Base-by-base conservation (phyloP, 345 rosid species). In the Clausena lansium region DNA sequence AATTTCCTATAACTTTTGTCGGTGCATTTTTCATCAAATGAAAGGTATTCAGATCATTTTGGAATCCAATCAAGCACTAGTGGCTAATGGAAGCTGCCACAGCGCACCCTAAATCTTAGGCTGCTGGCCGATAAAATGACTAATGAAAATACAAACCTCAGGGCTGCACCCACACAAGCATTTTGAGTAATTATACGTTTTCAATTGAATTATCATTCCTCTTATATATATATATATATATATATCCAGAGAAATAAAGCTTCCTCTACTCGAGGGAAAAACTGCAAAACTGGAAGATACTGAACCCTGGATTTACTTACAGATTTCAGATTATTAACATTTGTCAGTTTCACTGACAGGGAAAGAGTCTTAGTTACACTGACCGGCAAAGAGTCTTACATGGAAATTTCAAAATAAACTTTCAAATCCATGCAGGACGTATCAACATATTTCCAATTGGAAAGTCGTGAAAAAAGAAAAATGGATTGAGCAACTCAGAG, bases 391-490 rank as follows among this genome's bases (percentile, higher is more conserved):
- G n/a, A n/a, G 80, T 67, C 67, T 59, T 76, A 71, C 78, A 81
- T 81, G 84, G 86, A 78, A 71, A 67, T 65, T 38, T 63, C 32
- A 78, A 71, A 54, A 38, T 77, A 36, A 83, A 66, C 55, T 62
- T 25, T 67, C 75, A 70, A 80, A 55, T 81, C 80, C 78, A 78
- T 75, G 82, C 75, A 67, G 45, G 80, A 60, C 17, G 36, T 74
- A 72, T 67, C 38, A 24, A 25, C 4, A 50, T 60, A 61, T 67
- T 35, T 64, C 47, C 39, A 80, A 70, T 69, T 20, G 54, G 69
- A 63, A 80, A 67, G 62, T 25, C 10, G 35, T 55, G 33, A 38
- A 8, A 60, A 24, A 32, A 28, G 20, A 20, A 30, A 76, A 57
- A 14, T 7, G 4, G 45, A 32, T 24, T 10, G 58, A 35, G 70